Conservation (phyloP, 2,329 filamentous ascomycete genomes). For the Aaosphaeria arxii region DNA sequence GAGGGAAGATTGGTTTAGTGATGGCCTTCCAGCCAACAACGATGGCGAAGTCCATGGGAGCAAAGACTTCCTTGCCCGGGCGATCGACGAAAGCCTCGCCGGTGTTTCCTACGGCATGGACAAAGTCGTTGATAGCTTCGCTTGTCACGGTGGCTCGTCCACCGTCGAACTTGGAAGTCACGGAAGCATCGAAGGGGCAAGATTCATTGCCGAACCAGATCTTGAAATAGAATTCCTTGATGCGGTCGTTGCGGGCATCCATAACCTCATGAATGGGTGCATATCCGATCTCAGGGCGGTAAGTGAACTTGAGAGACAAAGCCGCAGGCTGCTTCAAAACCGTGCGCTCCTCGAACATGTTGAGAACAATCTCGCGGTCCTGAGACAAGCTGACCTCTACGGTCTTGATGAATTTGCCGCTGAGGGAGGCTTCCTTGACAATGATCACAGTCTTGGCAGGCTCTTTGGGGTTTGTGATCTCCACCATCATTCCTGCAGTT, state of each 20-base stretch:
- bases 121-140: slow-evolving; percentile 95
- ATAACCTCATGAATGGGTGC: slow-evolving; percentile 98
- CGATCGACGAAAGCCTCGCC: slow-evolving; percentile 96
- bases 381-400: slow-evolving; percentile 77
- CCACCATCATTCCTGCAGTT: slow-evolving; percentile 80
- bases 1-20: slow-evolving; percentile 97
- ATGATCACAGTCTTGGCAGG: slow-evolving; percentile 79
- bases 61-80: slow-evolving; percentile 88
- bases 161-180: slow-evolving; percentile 86
- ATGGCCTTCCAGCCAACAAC: slow-evolving; percentile 99
- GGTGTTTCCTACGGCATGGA: slow-evolving; percentile 97
- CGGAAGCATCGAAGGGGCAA: slow-evolving; percentile 77
- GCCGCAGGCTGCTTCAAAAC: slow-evolving; percentile 79
- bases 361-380: slow-evolving; percentile 78
- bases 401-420: slow-evolving; percentile 83
- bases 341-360: slow-evolving; percentile 90
- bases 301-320: slow-evolving; percentile 82
- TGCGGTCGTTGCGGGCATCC: slow-evolving; percentile 91
- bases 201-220: slow-evolving; percentile 92
- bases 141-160: slow-evolving; percentile 82
- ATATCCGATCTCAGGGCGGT: slow-evolving; percentile 93
- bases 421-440: slow-evolving; percentile 82
- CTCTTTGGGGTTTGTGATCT: slow-evolving; percentile 79
- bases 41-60: slow-evolving; percentile 98
- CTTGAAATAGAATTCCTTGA: slow-evolving; percentile 99